Percentiles rank a stretch among this genome's conserved stretches.
These are phyloP conservation scores for Komagataella phaffii DNA, from an alignment of 805 yeast genomes.

Conservation along the genomic window DNA sequence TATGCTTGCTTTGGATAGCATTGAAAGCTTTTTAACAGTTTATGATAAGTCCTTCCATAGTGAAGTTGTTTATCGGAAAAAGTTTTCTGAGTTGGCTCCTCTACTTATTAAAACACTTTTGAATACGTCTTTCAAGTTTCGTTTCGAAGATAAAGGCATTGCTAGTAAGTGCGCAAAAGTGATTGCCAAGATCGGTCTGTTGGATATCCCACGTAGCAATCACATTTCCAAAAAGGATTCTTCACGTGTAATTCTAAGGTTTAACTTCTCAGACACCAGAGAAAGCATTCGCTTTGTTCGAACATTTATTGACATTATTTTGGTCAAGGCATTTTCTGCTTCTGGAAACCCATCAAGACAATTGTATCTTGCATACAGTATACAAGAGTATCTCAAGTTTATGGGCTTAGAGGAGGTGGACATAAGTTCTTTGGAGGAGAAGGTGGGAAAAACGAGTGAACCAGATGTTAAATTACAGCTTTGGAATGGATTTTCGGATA, in stretches of 20 bases:
- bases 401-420: constrained; percentile 29
- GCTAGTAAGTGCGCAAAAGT: constrained; percentile 53
- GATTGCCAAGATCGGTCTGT: constrained; percentile 63
- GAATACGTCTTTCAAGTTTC: constrained; percentile 43
- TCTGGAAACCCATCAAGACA: constrained; percentile 81
- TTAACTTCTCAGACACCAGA: constrained; percentile 44
- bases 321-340: constrained; percentile 84
- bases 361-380: constrained; percentile 69
- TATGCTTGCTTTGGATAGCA: constrained; percentile 55
- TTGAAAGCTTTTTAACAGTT: constrained; percentile 35
- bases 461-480: constrained; percentile 18
- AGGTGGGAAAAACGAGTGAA: constrained; percentile 5
- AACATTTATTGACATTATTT: constrained; percentile 47
- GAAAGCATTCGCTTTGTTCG: constrained; percentile 59
- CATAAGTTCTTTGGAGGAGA: constrained; percentile 7
- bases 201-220: constrained; percentile 31
- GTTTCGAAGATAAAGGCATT: constrained; percentile 30
- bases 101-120: constrained; percentile 37
- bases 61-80: constrained; percentile 22
- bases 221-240: constrained; percentile 21
- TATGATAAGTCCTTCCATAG: constrained; percentile 37
- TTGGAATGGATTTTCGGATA: constrained; percentile 53
- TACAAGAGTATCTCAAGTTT: constrained; percentile 71
- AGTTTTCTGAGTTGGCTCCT: constrained; percentile 21
- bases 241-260: constrained; percentile 27